Conservation (phyloP, 495 filamentous ascomycete genomes). For the Gamarada debralockiae region DNA sequence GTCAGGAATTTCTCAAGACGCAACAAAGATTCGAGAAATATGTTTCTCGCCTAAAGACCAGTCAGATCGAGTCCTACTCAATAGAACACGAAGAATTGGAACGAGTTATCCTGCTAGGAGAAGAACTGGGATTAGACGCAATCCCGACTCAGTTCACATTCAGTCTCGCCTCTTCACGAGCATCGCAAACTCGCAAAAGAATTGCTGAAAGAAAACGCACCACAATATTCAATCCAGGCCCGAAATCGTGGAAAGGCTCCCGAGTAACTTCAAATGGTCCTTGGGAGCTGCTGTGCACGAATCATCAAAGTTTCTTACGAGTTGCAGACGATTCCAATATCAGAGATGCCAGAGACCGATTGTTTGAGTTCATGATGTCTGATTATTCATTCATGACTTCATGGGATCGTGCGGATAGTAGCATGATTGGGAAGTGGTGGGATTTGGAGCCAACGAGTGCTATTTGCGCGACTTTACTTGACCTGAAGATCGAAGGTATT, state of each 20-base stretch:
- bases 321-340: neutral
- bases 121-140: conserved; percentile 2
- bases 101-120: conserved; percentile 6
- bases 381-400: conserved; percentile 16
- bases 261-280: conserved; percentile 5
- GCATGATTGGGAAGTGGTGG: conserved; percentile 13
- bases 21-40: conserved; percentile 5
- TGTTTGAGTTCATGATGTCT: conserved; percentile 7
- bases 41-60: conserved; percentile 4
- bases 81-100: conserved; percentile 13
- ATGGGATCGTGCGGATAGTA: conserved; percentile 12
- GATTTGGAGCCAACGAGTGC: conserved; percentile 10
- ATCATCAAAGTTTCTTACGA: conserved; percentile 1
- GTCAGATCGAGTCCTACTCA: conserved; percentile 6
- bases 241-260: conserved; percentile 2
- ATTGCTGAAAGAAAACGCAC: conserved; percentile 10
- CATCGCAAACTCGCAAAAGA: conserved; percentile 1
- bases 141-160: neutral
- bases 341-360: neutral
- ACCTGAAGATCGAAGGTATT: conserved; percentile 2
- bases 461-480: conserved; percentile 8
- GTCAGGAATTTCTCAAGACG: neutral
- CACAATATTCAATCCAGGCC: conserved; percentile 6
- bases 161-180: conserved; percentile 4
- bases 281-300: conserved; percentile 12